Evolutionary conservation across 352 stramenopile genomes (phyloP), one percentile per base, ranked within the genome.

Genomic region (Lagenidium giganteum): DNA sequence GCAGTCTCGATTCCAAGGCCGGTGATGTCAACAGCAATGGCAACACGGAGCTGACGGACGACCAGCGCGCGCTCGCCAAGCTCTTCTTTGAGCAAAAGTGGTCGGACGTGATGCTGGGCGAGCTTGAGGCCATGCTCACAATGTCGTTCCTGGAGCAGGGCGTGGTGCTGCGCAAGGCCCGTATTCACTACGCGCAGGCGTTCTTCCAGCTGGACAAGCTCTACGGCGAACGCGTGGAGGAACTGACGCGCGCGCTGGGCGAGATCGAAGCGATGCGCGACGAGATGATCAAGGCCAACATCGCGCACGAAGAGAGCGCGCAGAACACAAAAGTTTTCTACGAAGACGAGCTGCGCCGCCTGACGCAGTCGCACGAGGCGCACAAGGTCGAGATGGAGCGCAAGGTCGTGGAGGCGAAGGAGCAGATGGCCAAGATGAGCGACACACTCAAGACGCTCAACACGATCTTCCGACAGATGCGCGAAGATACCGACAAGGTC

Each of bases 381-480:
- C 51, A 53, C 18, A 69, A 73, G 29, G 51, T 56, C 9, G 78
- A 89, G 5, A 77, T 92, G 62, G 84, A 97, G 51, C 56, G 67
- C 11, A 80, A 82, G 38, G 50, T 78, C 28, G 35, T 37, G 0
- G 75, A 92, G 9, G 71, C 72, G 2, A 90, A 93, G 46, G 73
- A 93, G 2, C 74, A 95, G 47, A 73, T 89, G 52, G 64, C 70
- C 18, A 92, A 93, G 38, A 96, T 97, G 86, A 69, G 72, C 7
- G 88, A 97, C 39, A 96, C 87, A 2, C 90, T 98, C 61, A 92
- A 91, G 39, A 92, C 87, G 13, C 67, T 98, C 0, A 96, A 96
- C 56, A 93, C 76, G 2, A 94, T 97, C 22, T 97, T 97, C 42
- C 63, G 80, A 2, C 87, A 96, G 28, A 97, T 98, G 85, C 89